Evolutionary conservation across 2,329 filamentous ascomycete species (phyloP).

Genomic region (Diaporthe citri): DNA sequence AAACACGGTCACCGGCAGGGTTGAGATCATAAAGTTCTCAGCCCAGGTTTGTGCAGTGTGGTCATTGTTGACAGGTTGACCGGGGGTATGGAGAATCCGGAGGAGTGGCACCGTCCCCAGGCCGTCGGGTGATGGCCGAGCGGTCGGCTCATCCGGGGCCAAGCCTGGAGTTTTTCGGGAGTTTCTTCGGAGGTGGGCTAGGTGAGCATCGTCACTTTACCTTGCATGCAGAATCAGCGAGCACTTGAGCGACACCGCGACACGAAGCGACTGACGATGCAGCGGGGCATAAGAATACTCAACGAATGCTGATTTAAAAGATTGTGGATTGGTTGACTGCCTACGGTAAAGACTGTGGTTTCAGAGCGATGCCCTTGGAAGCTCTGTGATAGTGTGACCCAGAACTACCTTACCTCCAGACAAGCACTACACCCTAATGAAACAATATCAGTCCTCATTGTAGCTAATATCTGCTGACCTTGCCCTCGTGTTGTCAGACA

Average conservation of each 20-base stretch:
- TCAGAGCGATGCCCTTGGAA: too few species aligned
- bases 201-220: not conserved
- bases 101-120: constrained; percentile 10
- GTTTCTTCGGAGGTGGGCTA: constrained; percentile 24
- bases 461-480: too few species aligned
- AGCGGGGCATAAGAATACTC: too few species aligned
- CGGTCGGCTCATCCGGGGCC: constrained; percentile 24
- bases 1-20: not conserved
- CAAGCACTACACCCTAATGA: too few species aligned
- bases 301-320: too few species aligned
- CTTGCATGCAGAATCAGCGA: constrained; percentile 3
- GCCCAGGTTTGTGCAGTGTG: not conserved
- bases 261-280: not conserved
- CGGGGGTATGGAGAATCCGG: not conserved
- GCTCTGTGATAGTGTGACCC: too few species aligned
- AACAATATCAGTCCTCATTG: too few species aligned
- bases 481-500: too few species aligned
- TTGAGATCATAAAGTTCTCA: not conserved
- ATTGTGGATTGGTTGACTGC: too few species aligned
- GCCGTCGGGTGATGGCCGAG: constrained; percentile 18
- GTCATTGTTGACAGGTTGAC: not conserved
- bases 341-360: too few species aligned
- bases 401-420: too few species aligned
- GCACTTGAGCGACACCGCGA: not conserved
- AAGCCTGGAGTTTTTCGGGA: constrained; percentile 23